phyloP scores from a whole-genome alignment of 208 protist genomes.

The Leptomonas seymouri region DNA sequence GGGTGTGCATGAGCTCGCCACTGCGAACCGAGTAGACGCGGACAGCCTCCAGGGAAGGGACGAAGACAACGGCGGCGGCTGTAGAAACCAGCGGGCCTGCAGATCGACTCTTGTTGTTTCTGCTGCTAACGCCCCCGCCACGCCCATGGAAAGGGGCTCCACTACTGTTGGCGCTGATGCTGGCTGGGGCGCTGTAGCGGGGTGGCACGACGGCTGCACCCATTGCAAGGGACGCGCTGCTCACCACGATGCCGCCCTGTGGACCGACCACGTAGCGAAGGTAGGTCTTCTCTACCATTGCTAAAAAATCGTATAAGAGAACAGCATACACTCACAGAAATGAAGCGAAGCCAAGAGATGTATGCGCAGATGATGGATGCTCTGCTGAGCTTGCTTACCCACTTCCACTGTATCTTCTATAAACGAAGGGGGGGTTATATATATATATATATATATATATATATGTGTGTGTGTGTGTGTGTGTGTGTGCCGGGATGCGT shows the following conservation, averaged over 20 bases:
- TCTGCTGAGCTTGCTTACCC: too few species aligned
- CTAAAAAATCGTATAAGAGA: background rate
- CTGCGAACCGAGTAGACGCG: conserved; percentile 82
- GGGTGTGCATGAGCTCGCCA: conserved; percentile 65
- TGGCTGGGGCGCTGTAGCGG: conserved; percentile 26
- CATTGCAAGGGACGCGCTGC: conserved; percentile 63
- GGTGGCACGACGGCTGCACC: conserved; percentile 46
- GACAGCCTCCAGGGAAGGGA: conserved; percentile 85
- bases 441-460: too few species aligned
- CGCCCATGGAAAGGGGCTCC: conserved; percentile 7
- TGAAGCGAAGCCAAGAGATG: background rate
- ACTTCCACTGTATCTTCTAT: too few species aligned
- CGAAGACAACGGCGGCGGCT: conserved; percentile 60
- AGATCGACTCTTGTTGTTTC: background rate
- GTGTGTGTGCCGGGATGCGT: too few species aligned
- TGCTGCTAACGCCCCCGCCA: background rate
- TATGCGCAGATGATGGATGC: too few species aligned
- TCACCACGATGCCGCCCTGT: conserved; percentile 73
- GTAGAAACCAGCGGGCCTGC: conserved; percentile 13
- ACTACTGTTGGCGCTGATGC: conserved; percentile 5
- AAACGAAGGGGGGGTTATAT: conserved; percentile 3
- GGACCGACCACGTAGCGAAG: conserved; percentile 86
- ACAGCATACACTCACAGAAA: conserved; percentile 29
- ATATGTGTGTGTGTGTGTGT: too few species aligned
- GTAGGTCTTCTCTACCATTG: conserved; percentile 90